phyloP scores from a whole-genome alignment of 441 rosid species.

The Pelargonium citronellum region DNA sequence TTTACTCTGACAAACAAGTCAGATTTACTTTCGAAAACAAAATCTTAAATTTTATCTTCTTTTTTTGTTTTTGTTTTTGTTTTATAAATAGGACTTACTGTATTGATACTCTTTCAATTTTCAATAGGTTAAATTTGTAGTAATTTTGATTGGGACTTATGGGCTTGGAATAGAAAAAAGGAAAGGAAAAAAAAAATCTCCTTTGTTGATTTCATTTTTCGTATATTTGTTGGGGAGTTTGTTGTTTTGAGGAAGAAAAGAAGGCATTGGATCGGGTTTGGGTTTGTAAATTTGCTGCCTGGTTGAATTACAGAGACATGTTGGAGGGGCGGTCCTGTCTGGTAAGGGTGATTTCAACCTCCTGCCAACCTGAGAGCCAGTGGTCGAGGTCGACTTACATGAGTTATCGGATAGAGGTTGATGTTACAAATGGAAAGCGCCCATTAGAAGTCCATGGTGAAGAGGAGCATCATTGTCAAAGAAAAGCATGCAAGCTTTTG shows the following conservation, averaged over 20 bases:
- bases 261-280: conserved; percentile 7
- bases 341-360: conserved; percentile 58
- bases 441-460: conserved; percentile 34
- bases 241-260: neutral
- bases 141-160: neutral
- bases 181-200: neutral
- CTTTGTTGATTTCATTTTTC: no score
- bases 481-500: conserved; percentile 23
- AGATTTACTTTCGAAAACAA: neutral
- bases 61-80: neutral
- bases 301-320: conserved; percentile 49
- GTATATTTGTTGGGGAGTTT: neutral
- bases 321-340: conserved; percentile 66
- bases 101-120: neutral
- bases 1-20: neutral
- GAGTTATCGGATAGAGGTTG: conserved; percentile 26
- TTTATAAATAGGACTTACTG: neutral
- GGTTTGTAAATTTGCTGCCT: conserved; percentile 17
- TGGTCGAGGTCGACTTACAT: conserved; percentile 46
- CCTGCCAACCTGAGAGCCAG: conserved; percentile 56
- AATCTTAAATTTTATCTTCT: neutral
- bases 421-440: conserved; percentile 39
- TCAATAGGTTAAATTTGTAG: neutral
- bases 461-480: conserved; percentile 11
- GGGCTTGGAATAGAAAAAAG: neutral